These are phyloP conservation scores for Ceratocystiopsis brevicomis DNA, from an alignment of 2,329 filamentous ascomycete genomes.

Conservation along the genomic window DNA sequence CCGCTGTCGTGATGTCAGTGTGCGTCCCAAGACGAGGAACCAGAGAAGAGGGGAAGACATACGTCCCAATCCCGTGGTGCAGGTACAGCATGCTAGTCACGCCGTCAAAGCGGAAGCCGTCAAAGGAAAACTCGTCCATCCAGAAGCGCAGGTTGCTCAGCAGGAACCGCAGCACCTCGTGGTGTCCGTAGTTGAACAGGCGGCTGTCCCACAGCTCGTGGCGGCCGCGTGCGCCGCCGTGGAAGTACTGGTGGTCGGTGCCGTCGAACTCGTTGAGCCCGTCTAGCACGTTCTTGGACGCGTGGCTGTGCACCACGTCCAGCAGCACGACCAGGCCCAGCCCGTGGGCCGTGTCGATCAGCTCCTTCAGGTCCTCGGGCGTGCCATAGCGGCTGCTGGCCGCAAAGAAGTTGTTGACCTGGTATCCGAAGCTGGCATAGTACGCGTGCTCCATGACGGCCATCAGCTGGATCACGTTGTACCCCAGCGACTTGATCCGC, in stretches of 20 bases:
- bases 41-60: slow-evolving; percentile 20
- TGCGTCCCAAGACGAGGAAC: neutral
- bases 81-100: slow-evolving; percentile 96
- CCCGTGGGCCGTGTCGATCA: slow-evolving; percentile 85
- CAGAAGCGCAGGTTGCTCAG: slow-evolving; percentile 92
- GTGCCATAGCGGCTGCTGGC: slow-evolving; percentile 87
- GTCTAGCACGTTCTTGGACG: slow-evolving; percentile 91
- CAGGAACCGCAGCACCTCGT: slow-evolving; percentile 90
- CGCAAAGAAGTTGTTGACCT: slow-evolving; percentile 97
- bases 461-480: slow-evolving; percentile 98
- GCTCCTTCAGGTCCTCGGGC: slow-evolving; percentile 88
- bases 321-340: slow-evolving; percentile 81
- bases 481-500: slow-evolving; percentile 73
- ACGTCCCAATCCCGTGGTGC: slow-evolving; percentile 95
- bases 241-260: slow-evolving; percentile 90
- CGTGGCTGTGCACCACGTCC: slow-evolving; percentile 94
- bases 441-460: slow-evolving; percentile 99
- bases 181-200: slow-evolving; percentile 88
- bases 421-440: slow-evolving; percentile 97
- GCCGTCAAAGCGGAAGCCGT: slow-evolving; percentile 94
- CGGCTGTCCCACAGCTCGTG: slow-evolving; percentile 94
- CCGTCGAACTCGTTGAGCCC: slow-evolving; percentile 93
- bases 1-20: slow-evolving; percentile 35
- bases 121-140: slow-evolving; percentile 97
- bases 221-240: slow-evolving; percentile 61